Evolutionary conservation across 2,329 filamentous ascomycete genomes (phyloP), one percentile per base, ranked within the genome.

Genomic region (Neofusicoccum ribis): DNA sequence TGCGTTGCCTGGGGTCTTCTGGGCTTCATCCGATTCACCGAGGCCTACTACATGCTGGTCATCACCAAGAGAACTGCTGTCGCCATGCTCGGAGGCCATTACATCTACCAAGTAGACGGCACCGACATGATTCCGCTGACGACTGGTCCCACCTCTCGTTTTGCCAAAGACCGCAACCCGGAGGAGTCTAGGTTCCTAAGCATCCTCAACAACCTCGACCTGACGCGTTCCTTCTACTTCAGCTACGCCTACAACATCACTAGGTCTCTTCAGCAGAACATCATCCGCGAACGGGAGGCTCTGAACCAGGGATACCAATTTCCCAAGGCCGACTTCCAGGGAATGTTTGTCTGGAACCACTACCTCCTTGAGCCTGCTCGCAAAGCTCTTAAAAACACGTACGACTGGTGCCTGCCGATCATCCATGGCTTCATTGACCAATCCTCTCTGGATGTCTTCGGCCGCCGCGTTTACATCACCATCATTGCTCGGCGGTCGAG

Each of bases 261-360:
- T 0, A 87, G 89, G 63, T 96, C 93, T 0, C 81, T 99, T 52
- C 95, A 99, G 76, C 88, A 94, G 73, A 99, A 99, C 72, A 93
- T 99, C 67, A 89, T 89, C 20, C 85, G 88, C 37, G 93, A 97
- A 77, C 86, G 95, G 44, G 83, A 86, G 56, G 88, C 89, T 2
- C 79, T 96, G 58, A 84, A 87, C 36, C 83, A 88, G 67, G 91
- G 91, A 1, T 78, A 84, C 12, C 81, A 86, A 1, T 84, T 86
- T 34, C 83, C 85, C 3, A 82, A 85, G 34, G 84, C 86, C 37
- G 87, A 93, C 70, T 90, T 90, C 74, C 96, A 97, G 72, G 87
- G 90, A 44, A 99, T 99, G 95, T 99, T 99, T 74, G 91, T 98
- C 2, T 99, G 95, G 95, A 99, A 99, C 71, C 88, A 91, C 70